A percentile compares a stretch with the other conserved stretches of the same genome.
phyloP scores from a whole-genome alignment of 768 basidiomycete genomes.

The Tremella mesenterica region DNA sequence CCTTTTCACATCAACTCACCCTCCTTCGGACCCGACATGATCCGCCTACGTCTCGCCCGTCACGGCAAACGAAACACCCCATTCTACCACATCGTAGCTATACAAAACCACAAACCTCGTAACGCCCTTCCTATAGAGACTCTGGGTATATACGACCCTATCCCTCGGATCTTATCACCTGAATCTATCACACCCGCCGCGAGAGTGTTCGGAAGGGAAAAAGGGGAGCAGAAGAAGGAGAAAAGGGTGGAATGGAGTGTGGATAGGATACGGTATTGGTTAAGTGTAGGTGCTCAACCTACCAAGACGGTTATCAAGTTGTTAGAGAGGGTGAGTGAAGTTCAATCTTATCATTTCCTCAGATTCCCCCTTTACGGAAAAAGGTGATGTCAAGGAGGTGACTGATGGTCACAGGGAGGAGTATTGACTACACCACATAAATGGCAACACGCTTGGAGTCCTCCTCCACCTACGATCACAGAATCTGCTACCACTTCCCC shows the following conservation, averaged over 20 bases:
- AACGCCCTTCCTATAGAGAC: constrained; percentile 81
- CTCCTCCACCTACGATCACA: background rate
- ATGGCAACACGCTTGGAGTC: constrained; percentile 34
- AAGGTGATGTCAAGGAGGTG: background rate
- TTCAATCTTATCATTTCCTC: too few species aligned
- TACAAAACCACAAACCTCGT: constrained; percentile 60
- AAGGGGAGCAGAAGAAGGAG: constrained; percentile 41
- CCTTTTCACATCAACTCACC: too few species aligned
- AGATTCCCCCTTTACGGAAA: background rate
- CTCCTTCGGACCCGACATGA: too few species aligned
- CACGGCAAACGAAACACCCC: constrained; percentile 67
- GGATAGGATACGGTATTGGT: constrained; percentile 82
- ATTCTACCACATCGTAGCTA: constrained; percentile 77
- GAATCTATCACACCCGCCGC: constrained; percentile 29
- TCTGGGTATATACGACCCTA: constrained; percentile 75
- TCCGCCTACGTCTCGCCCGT: constrained; percentile 76
- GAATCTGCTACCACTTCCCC: too few species aligned
- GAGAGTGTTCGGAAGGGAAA: constrained; percentile 45
- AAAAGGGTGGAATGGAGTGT: constrained; percentile 86
- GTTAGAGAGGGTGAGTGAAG: constrained; percentile 62
- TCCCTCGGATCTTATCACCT: constrained; percentile 24
- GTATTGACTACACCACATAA: constrained; percentile 30
- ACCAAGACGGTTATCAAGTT: constrained; percentile 66
- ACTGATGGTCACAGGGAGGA: constrained; percentile 22
- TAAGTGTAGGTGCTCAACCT: constrained; percentile 73